A percentile compares a stretch with the other conserved stretches of the same genome.
phyloP scores from a whole-genome alignment of 352 stramenopile species.

The Pythium oligandrum region DNA sequence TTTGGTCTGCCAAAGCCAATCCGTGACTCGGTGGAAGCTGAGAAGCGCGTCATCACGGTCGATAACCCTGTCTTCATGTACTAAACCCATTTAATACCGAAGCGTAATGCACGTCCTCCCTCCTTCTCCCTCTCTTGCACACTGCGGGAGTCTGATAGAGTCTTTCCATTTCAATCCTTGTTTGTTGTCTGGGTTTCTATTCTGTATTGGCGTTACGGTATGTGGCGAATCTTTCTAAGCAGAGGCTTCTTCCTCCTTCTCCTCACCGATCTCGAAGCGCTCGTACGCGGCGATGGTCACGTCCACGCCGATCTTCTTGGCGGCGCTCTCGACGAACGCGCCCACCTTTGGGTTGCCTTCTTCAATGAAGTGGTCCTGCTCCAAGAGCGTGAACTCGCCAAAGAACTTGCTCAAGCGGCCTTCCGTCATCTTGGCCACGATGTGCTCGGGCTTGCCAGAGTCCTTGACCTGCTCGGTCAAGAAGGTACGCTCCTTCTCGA shows the following conservation, averaged over 20 bases:
- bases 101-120: too few relatives aligned
- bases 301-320: constrained; percentile 63
- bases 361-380: constrained; percentile 94
- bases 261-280: constrained; percentile 69
- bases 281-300: constrained; percentile 63
- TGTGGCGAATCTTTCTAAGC: constrained; percentile 21
- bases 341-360: constrained; percentile 88
- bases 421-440: constrained; percentile 94
- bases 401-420: constrained; percentile 94
- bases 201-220: too few relatives aligned
- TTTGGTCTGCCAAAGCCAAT: constrained; percentile 91
- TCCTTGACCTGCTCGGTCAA: constrained; percentile 86
- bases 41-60: constrained; percentile 93
- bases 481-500: constrained; percentile 91
- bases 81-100: too few relatives aligned
- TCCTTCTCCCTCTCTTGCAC: too few relatives aligned
- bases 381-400: constrained; percentile 88
- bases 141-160: too few relatives aligned
- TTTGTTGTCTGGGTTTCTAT: too few relatives aligned
- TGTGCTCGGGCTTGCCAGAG: constrained; percentile 86
- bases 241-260: constrained; percentile 41
- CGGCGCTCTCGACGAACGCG: constrained; percentile 59
- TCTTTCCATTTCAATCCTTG: too few relatives aligned
- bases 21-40: constrained; percentile 75
- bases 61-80: constrained; percentile 97